Evolutionary conservation across 306 rosid genomes (phyloP).

Genomic region (Arachis stenosperma): DNA sequence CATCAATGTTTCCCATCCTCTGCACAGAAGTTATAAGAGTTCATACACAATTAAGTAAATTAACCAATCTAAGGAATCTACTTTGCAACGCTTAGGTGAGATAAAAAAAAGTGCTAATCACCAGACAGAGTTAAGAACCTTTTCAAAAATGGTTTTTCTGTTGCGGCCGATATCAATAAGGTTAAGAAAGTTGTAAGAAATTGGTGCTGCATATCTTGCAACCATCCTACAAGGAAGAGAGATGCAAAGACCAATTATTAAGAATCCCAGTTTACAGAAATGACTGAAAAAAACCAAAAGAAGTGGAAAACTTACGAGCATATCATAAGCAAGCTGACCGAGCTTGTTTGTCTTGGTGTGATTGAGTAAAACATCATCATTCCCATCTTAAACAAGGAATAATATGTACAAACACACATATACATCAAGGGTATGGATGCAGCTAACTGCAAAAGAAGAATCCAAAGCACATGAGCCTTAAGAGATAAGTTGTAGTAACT

Average conservation of each 20-base stretch:
- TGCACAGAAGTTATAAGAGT: slow-evolving; percentile 51
- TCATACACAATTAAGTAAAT: slow-evolving; percentile 19
- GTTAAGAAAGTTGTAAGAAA: slow-evolving; percentile 96
- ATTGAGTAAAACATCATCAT: slow-evolving; percentile 86
- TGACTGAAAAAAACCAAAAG: background rate
- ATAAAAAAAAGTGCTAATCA: slow-evolving; percentile 27
- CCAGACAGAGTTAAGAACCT: slow-evolving; percentile 50
- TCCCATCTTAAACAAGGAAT: slow-evolving; percentile 92
- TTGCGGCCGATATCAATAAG: slow-evolving; percentile 70
- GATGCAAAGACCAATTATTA: slow-evolving; percentile 23
- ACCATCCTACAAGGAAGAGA: slow-evolving; percentile 70
- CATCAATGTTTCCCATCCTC: slow-evolving; percentile 93
- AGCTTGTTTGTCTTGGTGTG: slow-evolving; percentile 95
- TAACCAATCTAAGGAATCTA: slow-evolving; percentile 6
- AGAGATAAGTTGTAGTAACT: background rate
- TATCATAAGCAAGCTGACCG: slow-evolving; percentile 95
- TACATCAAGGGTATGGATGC: slow-evolving; percentile 92
- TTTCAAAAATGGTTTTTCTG: slow-evolving; percentile 69
- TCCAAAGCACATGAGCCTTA: slow-evolving; percentile 15
- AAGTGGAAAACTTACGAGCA: slow-evolving; percentile 75
- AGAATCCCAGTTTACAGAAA: background rate
- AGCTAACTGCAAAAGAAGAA: slow-evolving; percentile 61
- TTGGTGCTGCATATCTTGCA: slow-evolving; percentile 94
- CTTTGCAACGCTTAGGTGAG: background rate
- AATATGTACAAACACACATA: slow-evolving; percentile 95